A percentile compares a stretch with the other conserved stretches of the same genome.
Conservation (phyloP, 352 stramenopile genomes). For the Pythium graminicola region DNA sequence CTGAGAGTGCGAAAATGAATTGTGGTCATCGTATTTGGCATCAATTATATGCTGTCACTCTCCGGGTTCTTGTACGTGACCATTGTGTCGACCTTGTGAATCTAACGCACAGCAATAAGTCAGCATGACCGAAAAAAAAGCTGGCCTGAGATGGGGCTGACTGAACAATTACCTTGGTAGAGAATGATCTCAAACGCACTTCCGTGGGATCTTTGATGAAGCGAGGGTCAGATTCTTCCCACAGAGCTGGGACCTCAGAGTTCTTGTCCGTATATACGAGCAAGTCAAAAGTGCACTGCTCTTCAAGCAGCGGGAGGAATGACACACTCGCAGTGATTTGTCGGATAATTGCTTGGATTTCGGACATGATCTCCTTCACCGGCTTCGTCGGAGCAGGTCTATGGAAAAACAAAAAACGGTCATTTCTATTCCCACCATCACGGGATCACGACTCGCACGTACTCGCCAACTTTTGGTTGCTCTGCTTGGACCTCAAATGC, state of each 20-base stretch:
- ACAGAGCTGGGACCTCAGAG: slow-evolving; percentile 91
- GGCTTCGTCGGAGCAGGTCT: slow-evolving; percentile 49
- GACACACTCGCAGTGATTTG: slow-evolving; percentile 99
- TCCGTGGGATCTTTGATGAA: slow-evolving; percentile 97
- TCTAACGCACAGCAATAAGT: slow-evolving; percentile 26
- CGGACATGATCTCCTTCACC: slow-evolving; percentile 94
- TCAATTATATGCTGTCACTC: slow-evolving; percentile 51
- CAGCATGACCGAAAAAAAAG: too few relatives aligned
- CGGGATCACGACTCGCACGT: not conserved
- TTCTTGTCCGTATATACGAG: slow-evolving; percentile 98
- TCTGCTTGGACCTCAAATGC: slow-evolving; percentile 95
- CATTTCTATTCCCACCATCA: not conserved
- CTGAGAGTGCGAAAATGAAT: slow-evolving; percentile 17
- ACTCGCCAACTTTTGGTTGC: slow-evolving; percentile 30
- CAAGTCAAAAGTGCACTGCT: slow-evolving; percentile 98
- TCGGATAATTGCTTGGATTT: slow-evolving; percentile 99
- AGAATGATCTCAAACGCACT: slow-evolving; percentile 97
- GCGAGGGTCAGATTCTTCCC: slow-evolving; percentile 97
- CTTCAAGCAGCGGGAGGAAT: slow-evolving; percentile 97
- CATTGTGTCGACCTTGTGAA: slow-evolving; percentile 98
- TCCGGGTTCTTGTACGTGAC: slow-evolving; percentile 96
- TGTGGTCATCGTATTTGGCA: slow-evolving; percentile 9
- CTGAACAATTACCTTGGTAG: slow-evolving; percentile 88
- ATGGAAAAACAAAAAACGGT: not conserved
- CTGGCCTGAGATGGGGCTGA: too few relatives aligned